Base-by-base conservation (phyloP, 2,329 filamentous ascomycete genomes). In the Clonostachys chloroleuca region DNA sequence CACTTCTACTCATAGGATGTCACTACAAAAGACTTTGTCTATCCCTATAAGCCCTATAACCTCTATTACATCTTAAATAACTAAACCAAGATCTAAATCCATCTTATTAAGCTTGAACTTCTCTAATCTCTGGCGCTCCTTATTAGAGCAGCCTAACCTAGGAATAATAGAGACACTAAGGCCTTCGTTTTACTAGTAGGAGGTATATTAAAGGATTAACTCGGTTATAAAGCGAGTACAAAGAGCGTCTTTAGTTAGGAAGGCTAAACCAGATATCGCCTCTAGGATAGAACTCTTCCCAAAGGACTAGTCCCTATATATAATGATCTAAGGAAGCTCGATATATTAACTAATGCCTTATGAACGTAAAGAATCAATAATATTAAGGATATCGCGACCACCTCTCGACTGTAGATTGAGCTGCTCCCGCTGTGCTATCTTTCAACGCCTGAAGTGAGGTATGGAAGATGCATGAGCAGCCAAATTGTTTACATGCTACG, bases 241-340 rank as follows among this genome's bases (percentile, higher is more conserved):
- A 0, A 84, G 57, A 35, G 72, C 77, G 45, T 78, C 76, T 20
- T 80, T 78, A 8, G 70, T 66, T 0, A 81, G 81, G 50, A 87
- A 86, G 0, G 73, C 70, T 2, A 86, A 71, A 4, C 78, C 73
- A 0, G 82, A 83, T 39, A 87, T 79, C 2, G 80, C 82, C 54
- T 86, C 80, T 0, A 87, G 72, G 0, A 85, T 79, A 0, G 81
- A 84, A 47, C 77, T 83, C 59, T 86, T 87, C 5, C 82, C 83
- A 1, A 75, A 74, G 84, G 18, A 18, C 18, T 18, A 5, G 18
- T 18, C 18, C 18, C 18, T 5, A 18, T 5, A 18, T 18, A 18
- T 79, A 30, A 84, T 74, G 49, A 75, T 72, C 51, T 75, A 63
- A 0, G 72, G 73, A 0, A 74, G 59, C 14, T 66, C 64, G n/a